Evolutionary conservation across 495 filamentous ascomycete species (phyloP), one percentile per base, ranked within the genome.

Genomic region (Chaetomium fimeti): DNA sequence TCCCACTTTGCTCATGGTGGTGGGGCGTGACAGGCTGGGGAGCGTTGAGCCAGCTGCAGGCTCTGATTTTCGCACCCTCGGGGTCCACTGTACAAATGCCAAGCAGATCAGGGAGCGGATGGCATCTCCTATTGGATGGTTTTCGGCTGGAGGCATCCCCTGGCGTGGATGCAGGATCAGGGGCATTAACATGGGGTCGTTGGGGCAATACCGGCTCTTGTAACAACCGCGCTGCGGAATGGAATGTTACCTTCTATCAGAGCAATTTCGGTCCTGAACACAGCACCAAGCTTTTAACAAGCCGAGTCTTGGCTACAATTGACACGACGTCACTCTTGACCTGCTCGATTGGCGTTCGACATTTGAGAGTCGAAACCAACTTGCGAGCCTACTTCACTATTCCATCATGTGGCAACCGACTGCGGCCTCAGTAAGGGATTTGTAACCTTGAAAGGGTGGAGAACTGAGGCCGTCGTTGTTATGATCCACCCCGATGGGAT

Each of bases 1-100:
- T 57, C 60, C 62, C 67, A 66, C 63, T 60, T 57, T n/a, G 22
- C 36, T 38, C 12, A 22, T 32, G 16, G 22, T 60, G 62, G 62
- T 52, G 53, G 62, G 60, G 36, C 38, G 47, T 28, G 48, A 53
- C 45, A 38, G 45, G 51, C 38, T 45, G 22, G 42, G n/a, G 20
- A 60, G 24, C 4, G 22, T 45, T 52, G 53, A 48, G 57, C 57
- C 57, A 29, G 49, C 49, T 56, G 58, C 43, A 22, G 43, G 28
- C 28, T 16, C 22, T 53, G 59, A 27, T 61, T 40, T 61, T 29
- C 32, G 54, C 62, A 64, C 61, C 61, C 62, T 59, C 47, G 62
- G 62, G 62, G 62, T 55, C 57, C 56, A 59, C 62, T 32, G 16
- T 9, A 45, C 22, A 43, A 12, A 38, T 28, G 55, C 55, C 55